A percentile compares a stretch with the other conserved stretches of the same genome.
Evolutionary conservation across 225 moss, liverwort and hornwort species (phyloP).

Genomic region (Neckera pumila): DNA sequence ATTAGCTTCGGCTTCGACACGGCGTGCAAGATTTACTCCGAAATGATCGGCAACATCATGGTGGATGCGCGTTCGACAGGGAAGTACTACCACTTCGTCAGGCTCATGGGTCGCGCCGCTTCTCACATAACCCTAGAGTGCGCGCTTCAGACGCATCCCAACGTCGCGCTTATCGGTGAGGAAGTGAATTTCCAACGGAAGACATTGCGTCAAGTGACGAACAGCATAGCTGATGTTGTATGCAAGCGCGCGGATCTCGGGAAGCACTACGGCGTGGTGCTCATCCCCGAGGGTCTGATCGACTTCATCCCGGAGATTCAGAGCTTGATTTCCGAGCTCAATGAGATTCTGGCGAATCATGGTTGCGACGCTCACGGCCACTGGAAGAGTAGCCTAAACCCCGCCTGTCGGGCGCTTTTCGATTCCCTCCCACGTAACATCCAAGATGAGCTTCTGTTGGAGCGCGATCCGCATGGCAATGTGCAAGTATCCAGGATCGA

Average conservation of each 20-base stretch:
- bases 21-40: constrained; percentile 80
- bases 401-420: constrained; percentile 47
- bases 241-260: constrained; percentile 54
- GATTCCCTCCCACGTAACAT: constrained; percentile 59
- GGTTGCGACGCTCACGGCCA: constrained; percentile 45
- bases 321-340: constrained; percentile 57
- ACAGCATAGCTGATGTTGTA: constrained; percentile 56
- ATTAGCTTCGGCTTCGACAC: constrained; percentile 92
- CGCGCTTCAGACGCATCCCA: constrained; percentile 80
- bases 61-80: constrained; percentile 81
- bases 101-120: constrained; percentile 81
- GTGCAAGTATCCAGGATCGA: constrained; percentile 76
- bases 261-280: constrained; percentile 63
- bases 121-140: constrained; percentile 84
- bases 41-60: constrained; percentile 93
- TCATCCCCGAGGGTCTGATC: constrained; percentile 78
- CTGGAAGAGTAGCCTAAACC: constrained; percentile 46
- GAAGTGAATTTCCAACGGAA: constrained; percentile 44
- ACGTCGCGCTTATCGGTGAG: constrained; percentile 71
- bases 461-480: constrained; percentile 81
- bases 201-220: constrained; percentile 62
- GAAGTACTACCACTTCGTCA: constrained; percentile 86
- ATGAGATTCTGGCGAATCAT: constrained; percentile 50
- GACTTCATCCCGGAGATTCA: constrained; percentile 84
- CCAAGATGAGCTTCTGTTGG: constrained; percentile 63